phyloP scores from a whole-genome alignment of 2,329 filamentous ascomycete species.

The Alternaria conjuncta region DNA sequence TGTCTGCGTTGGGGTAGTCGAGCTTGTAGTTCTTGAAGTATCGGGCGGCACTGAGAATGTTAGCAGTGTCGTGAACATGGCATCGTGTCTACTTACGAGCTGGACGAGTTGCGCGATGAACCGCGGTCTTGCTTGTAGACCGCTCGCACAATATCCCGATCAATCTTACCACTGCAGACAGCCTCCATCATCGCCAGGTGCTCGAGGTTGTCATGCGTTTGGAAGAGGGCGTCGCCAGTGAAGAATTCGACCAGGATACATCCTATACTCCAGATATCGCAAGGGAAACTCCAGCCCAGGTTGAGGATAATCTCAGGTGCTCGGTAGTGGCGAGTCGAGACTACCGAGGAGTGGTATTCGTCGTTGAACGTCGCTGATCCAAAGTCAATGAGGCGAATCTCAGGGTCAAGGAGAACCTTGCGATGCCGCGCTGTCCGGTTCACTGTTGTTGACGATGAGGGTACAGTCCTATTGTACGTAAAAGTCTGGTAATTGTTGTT shows the following conservation, averaged over 20 bases:
- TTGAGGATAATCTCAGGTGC: conserved; percentile 73
- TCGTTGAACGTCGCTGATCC: conserved; percentile 72
- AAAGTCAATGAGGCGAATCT: conserved; percentile 72
- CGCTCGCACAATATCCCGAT: conserved; percentile 61
- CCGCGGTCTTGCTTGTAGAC: conserved; percentile 57
- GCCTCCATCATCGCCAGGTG: conserved; percentile 74
- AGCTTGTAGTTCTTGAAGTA: conserved; percentile 65
- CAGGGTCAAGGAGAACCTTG: conserved; percentile 68
- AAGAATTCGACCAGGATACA: conserved; percentile 73
- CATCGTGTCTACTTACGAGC: conserved; percentile 57
- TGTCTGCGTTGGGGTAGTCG: conserved; percentile 69
- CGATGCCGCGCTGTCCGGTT: conserved; percentile 65
- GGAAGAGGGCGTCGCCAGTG: conserved; percentile 71
- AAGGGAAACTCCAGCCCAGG: conserved; percentile 71
- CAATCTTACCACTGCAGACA: conserved; percentile 64
- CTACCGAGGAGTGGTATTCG: conserved; percentile 72
- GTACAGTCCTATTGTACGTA: conserved; percentile 71
- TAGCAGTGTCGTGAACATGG: conserved; percentile 25
- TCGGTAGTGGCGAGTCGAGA: conserved; percentile 70
- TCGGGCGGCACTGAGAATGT: conserved; percentile 46
- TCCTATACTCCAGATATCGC: conserved; percentile 73
- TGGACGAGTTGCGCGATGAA: conserved; percentile 59
- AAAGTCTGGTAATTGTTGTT: conserved; percentile 71
- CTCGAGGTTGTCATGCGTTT: conserved; percentile 72
- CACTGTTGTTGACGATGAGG: conserved; percentile 66